A percentile compares a stretch with the other conserved stretches of the same genome.
These are phyloP conservation scores for Schwanniomyces sp. DNA, from an alignment of 805 yeast species.

Conservation along the genomic window DNA sequence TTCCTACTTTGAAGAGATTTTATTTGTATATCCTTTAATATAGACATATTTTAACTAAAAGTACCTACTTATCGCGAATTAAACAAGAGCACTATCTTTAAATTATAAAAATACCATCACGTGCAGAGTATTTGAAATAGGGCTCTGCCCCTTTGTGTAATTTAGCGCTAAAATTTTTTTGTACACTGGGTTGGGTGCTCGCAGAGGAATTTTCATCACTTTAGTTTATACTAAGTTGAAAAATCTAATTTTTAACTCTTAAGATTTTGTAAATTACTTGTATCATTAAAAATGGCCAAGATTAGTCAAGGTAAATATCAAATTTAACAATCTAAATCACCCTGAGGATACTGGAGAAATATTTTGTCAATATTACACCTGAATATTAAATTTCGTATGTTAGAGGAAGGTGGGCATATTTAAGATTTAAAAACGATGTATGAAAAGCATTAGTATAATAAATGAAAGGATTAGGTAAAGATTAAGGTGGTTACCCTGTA, in stretches of 20 bases:
- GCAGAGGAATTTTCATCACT: slow-evolving; percentile 10
- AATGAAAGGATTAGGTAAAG: not conserved
- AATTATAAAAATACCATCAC: too few relatives aligned
- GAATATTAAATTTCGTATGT: not conserved
- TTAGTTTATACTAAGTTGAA: slow-evolving; percentile 3
- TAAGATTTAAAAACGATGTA: not conserved
- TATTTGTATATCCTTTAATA: not conserved
- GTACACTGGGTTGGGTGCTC: slow-evolving; percentile 5
- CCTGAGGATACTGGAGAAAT: not conserved
- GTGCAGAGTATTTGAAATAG: not conserved
- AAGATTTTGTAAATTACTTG: slow-evolving; percentile 6
- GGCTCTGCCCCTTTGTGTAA: slow-evolving; percentile 10
- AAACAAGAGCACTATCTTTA: too few relatives aligned
- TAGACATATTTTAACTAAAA: not conserved
- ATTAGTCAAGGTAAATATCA: slow-evolving; percentile 57
- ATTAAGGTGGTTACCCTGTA: not conserved
- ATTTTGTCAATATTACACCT: not conserved
- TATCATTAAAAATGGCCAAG: slow-evolving; percentile 52
- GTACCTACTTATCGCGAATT: not conserved
- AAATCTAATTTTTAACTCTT: slow-evolving; percentile 5
- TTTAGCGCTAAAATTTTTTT: slow-evolving; percentile 1
- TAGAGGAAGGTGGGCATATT: not conserved
- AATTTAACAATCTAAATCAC: not conserved
- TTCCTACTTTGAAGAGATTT: too few relatives aligned
- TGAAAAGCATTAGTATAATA: not conserved